Base-by-base conservation (phyloP, 176 grass and related monocot genomes). In the Leersia perrieri region DNA sequence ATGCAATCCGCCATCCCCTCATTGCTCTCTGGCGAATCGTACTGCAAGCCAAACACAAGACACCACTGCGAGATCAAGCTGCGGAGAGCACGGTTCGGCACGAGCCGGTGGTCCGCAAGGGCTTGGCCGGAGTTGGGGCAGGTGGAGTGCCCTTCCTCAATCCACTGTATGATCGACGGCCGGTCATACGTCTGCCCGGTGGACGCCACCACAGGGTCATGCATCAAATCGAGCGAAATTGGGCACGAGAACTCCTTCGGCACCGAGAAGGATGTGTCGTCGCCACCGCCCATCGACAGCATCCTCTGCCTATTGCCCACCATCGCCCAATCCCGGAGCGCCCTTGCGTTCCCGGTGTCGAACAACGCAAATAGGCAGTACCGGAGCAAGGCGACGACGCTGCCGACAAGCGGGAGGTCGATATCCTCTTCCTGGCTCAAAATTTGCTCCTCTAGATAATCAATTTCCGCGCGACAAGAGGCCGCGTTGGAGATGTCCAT, bases 161-260 rank as follows among this genome's bases (percentile, higher is more conserved):
- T 91, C 97, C 97, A 99, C 63, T 96, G 97, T 58, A 91, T 80
- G 84, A 99, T 99, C 4, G 93, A 96, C 9, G 88, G 84, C 33
- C 96, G 92, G 68, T 99, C 97, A 40, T 92, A 99, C 0, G 97
- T 99, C 87, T 95, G 92, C 9, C 97, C 97, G 11, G 97, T 99
- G 40, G 93, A 91, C 33, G 86, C 91, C 30, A 99, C 82, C 9
- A 99, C 97, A 0, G 97, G 97, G 60, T 99, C 89, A 2, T 80
- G 73, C 91, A 99, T 96, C 70, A 99, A 81, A 74, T 99, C 97
- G 29, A 99, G 86, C 2, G 91, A 96, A 83, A 99, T 96, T 30
- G 97, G 93, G 76, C 97, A 99, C 22, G 90, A 96, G 60, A 99
- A 99, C 78, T 99, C 97, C 80, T 93, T 99, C 9, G 91, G 97